Base-by-base conservation (phyloP, 2,329 filamentous ascomycete species). In the Pseudogymnoascus sp. region DNA sequence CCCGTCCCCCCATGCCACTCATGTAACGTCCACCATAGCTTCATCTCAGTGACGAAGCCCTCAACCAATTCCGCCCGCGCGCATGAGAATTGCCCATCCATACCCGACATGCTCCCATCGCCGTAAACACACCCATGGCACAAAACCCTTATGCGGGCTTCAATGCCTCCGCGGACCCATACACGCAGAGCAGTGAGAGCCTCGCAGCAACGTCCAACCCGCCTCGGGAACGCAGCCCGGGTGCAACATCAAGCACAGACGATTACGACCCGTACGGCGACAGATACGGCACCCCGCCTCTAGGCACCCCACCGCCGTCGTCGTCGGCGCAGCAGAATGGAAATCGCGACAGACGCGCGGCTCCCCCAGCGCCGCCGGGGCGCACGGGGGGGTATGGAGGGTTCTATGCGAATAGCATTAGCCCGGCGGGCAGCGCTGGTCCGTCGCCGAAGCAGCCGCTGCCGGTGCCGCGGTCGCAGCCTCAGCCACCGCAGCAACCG, bases 211-310 rank as follows among this genome's bases (percentile, higher is more conserved):
- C 67, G 9, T 65, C 66, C 29, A 67, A 65, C 23, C 63, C 63
- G 40, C n/a, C 46, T 7, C 46, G 46, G 26, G 46, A 53, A 10
- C 46, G 46, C 7, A 53, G 46, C 46, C 46, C 46, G 46, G 46
- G 46, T 53, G 46, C 46, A 7, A 53, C 46, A 19, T 3, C 46
- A 53, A 68, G 68, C 29, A 61, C 59, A 42, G 70, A 70, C 35
- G 71, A 74, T 31, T 73, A 74, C 59, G 72, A 72, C 64, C 70
- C 71, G 31, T 72, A 71, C 65, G 67, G 67, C 31, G 68, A 72
- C 62, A 62, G 68, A 65, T 72, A 70, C 65, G 67, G 67, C 15
- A 65, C 69, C 23, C 68, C 71, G 46, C 65, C 70, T 61, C 67
- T 46, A 68, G 70, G 17, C 62, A 68, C 15, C 63, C 66, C 56